Percentiles rank a stretch among this genome's conserved stretches.
phyloP scores from a whole-genome alignment of 495 filamentous ascomycete genomes.

The Jackrogersella multiformis region DNA sequence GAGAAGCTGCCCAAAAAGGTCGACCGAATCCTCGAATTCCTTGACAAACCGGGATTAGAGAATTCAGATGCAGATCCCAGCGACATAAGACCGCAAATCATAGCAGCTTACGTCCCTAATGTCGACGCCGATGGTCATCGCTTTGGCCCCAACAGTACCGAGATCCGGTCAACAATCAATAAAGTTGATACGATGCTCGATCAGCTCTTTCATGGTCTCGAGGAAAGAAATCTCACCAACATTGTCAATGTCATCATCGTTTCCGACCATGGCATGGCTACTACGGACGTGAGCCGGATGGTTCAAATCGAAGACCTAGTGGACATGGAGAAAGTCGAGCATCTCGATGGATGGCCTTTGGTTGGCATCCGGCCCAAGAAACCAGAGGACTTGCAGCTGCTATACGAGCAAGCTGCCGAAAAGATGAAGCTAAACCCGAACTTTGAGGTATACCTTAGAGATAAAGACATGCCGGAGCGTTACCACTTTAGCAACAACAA shows the following conservation, averaged over 20 bases:
- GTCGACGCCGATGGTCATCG: slow-evolving; percentile 87
- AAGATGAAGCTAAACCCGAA: slow-evolving; percentile 67
- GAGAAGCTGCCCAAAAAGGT: slow-evolving; percentile 80
- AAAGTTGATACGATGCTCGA: slow-evolving; percentile 83
- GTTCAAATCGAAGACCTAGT: slow-evolving; percentile 94
- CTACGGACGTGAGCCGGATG: slow-evolving; percentile 80
- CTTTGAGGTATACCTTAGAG: slow-evolving; percentile 84
- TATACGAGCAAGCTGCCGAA: slow-evolving; percentile 60
- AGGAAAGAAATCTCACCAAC: slow-evolving; percentile 81
- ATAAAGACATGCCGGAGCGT: slow-evolving; percentile 83
- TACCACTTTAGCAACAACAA: slow-evolving; percentile 88
- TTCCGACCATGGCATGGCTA: slow-evolving; percentile 98
- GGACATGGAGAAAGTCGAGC: slow-evolving; percentile 75
- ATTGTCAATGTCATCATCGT: slow-evolving; percentile 98
- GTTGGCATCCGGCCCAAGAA: slow-evolving; percentile 84
- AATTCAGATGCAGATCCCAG: slow-evolving; percentile 47
- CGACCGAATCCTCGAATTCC: slow-evolving; percentile 74
- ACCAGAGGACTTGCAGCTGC: slow-evolving; percentile 63
- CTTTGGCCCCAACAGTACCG: slow-evolving; percentile 93
- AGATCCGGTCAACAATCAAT: slow-evolving; percentile 77
- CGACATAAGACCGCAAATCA: slow-evolving; percentile 78
- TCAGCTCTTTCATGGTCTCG: slow-evolving; percentile 75
- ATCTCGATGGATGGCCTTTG: slow-evolving; percentile 94
- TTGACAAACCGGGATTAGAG: slow-evolving; percentile 81
- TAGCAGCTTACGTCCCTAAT: slow-evolving; percentile 93